A percentile compares a stretch with the other conserved stretches of the same genome.
phyloP scores from a whole-genome alignment of 768 basidiomycete genomes.

The Mycena belliarum region DNA sequence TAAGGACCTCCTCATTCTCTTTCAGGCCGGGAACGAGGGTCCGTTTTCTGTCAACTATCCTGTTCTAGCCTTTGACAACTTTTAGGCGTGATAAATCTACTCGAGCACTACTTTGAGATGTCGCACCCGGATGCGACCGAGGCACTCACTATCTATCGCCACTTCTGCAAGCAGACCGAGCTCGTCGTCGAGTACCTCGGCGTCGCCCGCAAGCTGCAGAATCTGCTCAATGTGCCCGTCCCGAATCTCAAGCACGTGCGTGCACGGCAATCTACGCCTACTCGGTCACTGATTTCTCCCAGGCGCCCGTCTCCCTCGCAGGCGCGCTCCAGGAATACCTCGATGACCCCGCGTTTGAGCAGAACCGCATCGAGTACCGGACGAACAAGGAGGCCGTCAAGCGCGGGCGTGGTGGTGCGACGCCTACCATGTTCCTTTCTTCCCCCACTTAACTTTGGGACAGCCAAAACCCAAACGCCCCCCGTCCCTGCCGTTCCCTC shows the following conservation, averaged over 20 bases:
- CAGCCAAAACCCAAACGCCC: conserved; percentile 15
- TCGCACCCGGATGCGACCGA: conserved; percentile 87
- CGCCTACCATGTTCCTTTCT: background rate
- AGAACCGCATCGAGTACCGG: conserved; percentile 91
- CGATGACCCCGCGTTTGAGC: conserved; percentile 95
- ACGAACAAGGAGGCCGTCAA: conserved; percentile 73
- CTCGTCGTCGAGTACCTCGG: conserved; percentile 89
- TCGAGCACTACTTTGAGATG: conserved; percentile 99
- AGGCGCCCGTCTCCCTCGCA: conserved; percentile 96
- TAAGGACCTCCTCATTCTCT: conserved; percentile 93
- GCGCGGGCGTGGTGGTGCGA: conserved; percentile 26
- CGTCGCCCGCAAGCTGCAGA: conserved; percentile 90
- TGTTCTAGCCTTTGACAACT: conserved; percentile 23
- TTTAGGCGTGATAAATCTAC: conserved; percentile 27
- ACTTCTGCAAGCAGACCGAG: conserved; percentile 94
- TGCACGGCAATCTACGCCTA: conserved; percentile 16
- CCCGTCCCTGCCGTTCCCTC: conserved; percentile 20
- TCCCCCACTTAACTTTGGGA: too few species aligned
- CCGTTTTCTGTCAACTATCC: conserved; percentile 46
- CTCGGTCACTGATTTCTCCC: too few species aligned
- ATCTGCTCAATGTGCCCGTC: conserved; percentile 89
- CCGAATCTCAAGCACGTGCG: conserved; percentile 90
- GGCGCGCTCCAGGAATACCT: conserved; percentile 94
- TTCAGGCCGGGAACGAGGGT: conserved; percentile 96
- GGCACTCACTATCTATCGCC: conserved; percentile 85